Conservation (phyloP, 768 basidiomycete genomes). For the Termitomyces sp. region DNA sequence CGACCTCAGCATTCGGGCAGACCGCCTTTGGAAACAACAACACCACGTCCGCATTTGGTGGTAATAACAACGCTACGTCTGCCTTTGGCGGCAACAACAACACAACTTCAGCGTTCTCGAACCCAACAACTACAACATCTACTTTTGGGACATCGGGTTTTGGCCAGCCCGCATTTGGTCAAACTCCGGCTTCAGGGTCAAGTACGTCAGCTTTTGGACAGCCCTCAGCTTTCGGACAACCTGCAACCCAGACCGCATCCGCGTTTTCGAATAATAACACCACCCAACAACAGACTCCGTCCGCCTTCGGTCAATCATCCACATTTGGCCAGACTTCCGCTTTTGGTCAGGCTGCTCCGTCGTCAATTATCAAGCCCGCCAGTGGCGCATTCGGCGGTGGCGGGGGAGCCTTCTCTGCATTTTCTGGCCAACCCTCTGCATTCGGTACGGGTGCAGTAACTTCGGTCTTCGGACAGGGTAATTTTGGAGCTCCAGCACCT, state of each 20-base stretch:
- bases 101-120: slow-evolving; percentile 20
- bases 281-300: slow-evolving; percentile 20
- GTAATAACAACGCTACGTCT: slow-evolving; percentile 1
- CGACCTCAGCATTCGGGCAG: slow-evolving; percentile 23
- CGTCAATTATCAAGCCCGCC: slow-evolving; percentile 41
- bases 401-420: slow-evolving; percentile 36
- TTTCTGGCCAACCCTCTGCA: slow-evolving; percentile 39
- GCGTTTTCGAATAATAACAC: slow-evolving; percentile 25
- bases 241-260: slow-evolving; percentile 16
- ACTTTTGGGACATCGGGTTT: slow-evolving; percentile 33
- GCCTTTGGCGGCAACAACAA: slow-evolving; percentile 22
- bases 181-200: slow-evolving; percentile 22
- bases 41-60: slow-evolving; percentile 21
- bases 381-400: slow-evolving; percentile 47
- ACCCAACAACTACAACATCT: slow-evolving; percentile 20
- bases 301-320: slow-evolving; percentile 33
- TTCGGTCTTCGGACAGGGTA: slow-evolving; percentile 26
- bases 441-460: slow-evolving; percentile 29
- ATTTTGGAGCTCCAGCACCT: slow-evolving; percentile 19
- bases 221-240: slow-evolving; percentile 14
- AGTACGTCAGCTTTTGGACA: slow-evolving; percentile 4
- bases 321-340: slow-evolving; percentile 28
- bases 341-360: slow-evolving; percentile 23
- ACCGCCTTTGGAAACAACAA: slow-evolving; percentile 19
- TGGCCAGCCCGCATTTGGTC: slow-evolving; percentile 19